Evolutionary conservation across 164 flowering plant species (phyloP).

Genomic region (Buxus sempervirens): DNA sequence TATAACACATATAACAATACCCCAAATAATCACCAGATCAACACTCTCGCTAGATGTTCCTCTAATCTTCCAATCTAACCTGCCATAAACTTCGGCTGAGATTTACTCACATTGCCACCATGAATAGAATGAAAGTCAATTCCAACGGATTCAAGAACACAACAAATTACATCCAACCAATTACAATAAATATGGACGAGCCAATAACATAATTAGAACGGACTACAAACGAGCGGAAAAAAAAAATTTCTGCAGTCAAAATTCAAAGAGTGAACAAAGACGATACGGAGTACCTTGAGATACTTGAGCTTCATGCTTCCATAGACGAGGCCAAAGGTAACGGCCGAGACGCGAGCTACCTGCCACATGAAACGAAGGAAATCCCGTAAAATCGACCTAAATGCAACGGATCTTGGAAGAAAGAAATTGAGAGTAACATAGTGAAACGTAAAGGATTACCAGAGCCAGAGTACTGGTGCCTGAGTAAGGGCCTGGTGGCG

Average conservation of each 20-base stretch:
- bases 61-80: too few relatives aligned
- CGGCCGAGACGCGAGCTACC: conserved; percentile 75
- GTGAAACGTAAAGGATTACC: conserved; percentile 28
- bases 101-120: too few relatives aligned
- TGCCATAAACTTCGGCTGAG: too few relatives aligned
- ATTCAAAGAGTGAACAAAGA: background rate
- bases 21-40: too few relatives aligned
- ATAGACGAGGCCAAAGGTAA: conserved; percentile 61
- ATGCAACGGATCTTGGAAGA: background rate
- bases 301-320: conserved; percentile 67
- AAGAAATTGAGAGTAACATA: background rate
- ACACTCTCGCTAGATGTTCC: too few relatives aligned
- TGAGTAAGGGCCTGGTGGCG: conserved; percentile 65
- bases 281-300: conserved; percentile 42
- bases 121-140: too few relatives aligned
- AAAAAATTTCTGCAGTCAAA: background rate
- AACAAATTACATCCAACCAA: background rate
- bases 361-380: conserved; percentile 15
- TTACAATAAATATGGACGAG: background rate
- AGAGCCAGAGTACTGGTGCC: conserved; percentile 75
- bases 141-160: too few relatives aligned
- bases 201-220: background rate
- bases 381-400: background rate
- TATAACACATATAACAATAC: too few relatives aligned
- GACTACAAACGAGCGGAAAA: background rate